Evolutionary conservation across 352 stramenopile species (phyloP).

Genomic region (Globisporangium emineosum): DNA sequence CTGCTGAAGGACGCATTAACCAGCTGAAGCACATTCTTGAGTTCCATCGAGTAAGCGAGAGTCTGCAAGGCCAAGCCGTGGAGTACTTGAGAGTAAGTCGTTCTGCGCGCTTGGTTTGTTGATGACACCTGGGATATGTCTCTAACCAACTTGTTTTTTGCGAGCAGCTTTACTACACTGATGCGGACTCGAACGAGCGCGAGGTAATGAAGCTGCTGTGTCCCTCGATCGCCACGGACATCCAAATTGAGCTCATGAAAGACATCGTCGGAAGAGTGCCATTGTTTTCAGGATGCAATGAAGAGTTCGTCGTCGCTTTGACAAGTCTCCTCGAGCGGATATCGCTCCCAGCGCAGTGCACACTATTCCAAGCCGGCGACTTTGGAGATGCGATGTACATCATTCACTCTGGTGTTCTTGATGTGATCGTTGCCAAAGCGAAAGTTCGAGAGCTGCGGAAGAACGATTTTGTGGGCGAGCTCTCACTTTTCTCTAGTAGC

Average conservation of each 20-base stretch:
- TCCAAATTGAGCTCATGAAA: slow-evolving; percentile 67
- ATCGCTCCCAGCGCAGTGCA: slow-evolving; percentile 51
- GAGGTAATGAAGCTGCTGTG: slow-evolving; percentile 68
- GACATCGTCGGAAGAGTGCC: slow-evolving; percentile 45
- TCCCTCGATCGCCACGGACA: slow-evolving; percentile 70
- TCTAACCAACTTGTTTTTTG: slow-evolving; percentile 4
- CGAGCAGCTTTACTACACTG: slow-evolving; percentile 57
- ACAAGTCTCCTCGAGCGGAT: slow-evolving; percentile 66
- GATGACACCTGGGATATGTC: neutral
- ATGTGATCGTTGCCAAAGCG: slow-evolving; percentile 47
- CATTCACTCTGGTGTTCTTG: slow-evolving; percentile 63
- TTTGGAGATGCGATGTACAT: slow-evolving; percentile 76
- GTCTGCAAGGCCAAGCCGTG: slow-evolving; percentile 53
- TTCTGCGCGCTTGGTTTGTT: neutral
- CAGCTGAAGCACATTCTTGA: slow-evolving; percentile 69
- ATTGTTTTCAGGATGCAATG: slow-evolving; percentile 53
- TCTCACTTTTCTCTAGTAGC: slow-evolving; percentile 63
- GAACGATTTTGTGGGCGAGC: slow-evolving; percentile 63
- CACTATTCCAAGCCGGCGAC: slow-evolving; percentile 54
- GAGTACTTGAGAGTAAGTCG: slow-evolving; percentile 55
- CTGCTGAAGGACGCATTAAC: slow-evolving; percentile 61
- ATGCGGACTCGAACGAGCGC: slow-evolving; percentile 67
- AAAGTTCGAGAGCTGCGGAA: slow-evolving; percentile 75
- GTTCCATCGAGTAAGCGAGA: slow-evolving; percentile 59
- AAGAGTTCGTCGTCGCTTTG: slow-evolving; percentile 55